Evolutionary conservation across 108 stramenopile species (phyloP).

Genomic region (Pseudonitzschia multiseries): DNA sequence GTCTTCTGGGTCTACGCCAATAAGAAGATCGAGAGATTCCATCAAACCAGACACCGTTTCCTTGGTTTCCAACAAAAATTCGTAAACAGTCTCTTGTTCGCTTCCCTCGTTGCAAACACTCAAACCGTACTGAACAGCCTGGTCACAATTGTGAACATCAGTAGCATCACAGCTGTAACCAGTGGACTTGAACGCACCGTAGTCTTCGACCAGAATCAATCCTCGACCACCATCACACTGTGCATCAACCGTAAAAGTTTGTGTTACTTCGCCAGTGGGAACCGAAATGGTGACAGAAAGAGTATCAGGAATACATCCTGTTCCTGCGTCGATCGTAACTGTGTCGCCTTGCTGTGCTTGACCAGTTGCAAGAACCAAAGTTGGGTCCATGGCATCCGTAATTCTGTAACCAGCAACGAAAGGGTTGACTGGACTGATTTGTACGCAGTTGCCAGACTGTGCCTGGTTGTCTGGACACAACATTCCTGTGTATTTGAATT

Average conservation of each 20-base stretch:
- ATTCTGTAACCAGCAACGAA: constrained; percentile 16
- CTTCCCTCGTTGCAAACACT: constrained; percentile 21
- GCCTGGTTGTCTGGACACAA: not conserved
- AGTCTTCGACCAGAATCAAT: constrained; percentile 17
- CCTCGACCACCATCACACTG: constrained; percentile 28
- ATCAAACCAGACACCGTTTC: not conserved
- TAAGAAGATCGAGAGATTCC: not conserved
- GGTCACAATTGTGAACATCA: constrained; percentile 24
- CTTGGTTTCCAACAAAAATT: constrained; percentile 5
- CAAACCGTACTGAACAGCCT: constrained; percentile 16
- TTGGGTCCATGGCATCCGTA: constrained; percentile 7
- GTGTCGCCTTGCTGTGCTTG: not conserved
- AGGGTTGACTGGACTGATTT: constrained; percentile 1
- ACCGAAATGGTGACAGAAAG: constrained; percentile 15
- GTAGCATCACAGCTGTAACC: constrained; percentile 29
- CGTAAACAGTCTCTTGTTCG: constrained; percentile 13
- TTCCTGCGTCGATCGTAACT: not conserved
- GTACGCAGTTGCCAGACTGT: not conserved
- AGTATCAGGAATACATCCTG: constrained; percentile 22
- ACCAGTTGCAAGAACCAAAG: constrained; percentile 9
- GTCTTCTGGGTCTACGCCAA: not conserved
- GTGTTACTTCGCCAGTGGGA: constrained; percentile 3
- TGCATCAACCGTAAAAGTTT: constrained; percentile 23
- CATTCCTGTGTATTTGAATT: constrained; percentile 25
- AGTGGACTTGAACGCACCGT: constrained; percentile 24